These are phyloP conservation scores for Allium cepa DNA, from an alignment of 106 monocot species.

Conservation along the genomic window DNA sequence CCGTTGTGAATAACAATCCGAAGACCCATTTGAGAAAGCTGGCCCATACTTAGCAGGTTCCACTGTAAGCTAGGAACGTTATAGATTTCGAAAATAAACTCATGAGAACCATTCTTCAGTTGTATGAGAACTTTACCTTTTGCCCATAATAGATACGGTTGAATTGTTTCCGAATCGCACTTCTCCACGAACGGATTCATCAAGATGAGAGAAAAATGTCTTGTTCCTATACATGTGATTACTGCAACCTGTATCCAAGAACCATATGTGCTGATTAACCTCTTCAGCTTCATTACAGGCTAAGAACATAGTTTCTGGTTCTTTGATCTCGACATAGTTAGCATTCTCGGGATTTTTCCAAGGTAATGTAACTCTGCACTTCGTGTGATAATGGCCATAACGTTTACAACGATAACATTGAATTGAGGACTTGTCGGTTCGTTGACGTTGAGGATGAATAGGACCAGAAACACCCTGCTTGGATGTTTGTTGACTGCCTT, in stretches of 20 bases:
- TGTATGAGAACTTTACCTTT: neutral
- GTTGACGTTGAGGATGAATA: neutral
- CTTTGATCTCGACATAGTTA: neutral
- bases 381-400: neutral
- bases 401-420: conserved; percentile 5
- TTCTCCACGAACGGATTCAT: neutral
- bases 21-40: too few species aligned
- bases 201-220: neutral
- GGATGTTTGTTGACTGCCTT: neutral
- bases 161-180: neutral
- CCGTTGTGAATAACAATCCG: too few species aligned
- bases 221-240: too few species aligned
- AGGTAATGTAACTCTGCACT: neutral
- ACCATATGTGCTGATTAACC: too few species aligned
- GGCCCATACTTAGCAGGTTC: neutral
- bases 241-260: too few species aligned
- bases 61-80: neutral
- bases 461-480: too few species aligned
- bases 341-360: neutral
- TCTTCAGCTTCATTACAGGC: neutral
- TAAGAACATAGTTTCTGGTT: neutral
- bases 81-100: neutral
- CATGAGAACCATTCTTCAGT: neutral
- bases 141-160: neutral
- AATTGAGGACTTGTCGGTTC: neutral